A percentile compares a stretch with the other conserved stretches of the same genome.
These are phyloP conservation scores for Scenedesmus sp. DNA, from an alignment of 163 green algal species.

Conservation along the genomic window DNA sequence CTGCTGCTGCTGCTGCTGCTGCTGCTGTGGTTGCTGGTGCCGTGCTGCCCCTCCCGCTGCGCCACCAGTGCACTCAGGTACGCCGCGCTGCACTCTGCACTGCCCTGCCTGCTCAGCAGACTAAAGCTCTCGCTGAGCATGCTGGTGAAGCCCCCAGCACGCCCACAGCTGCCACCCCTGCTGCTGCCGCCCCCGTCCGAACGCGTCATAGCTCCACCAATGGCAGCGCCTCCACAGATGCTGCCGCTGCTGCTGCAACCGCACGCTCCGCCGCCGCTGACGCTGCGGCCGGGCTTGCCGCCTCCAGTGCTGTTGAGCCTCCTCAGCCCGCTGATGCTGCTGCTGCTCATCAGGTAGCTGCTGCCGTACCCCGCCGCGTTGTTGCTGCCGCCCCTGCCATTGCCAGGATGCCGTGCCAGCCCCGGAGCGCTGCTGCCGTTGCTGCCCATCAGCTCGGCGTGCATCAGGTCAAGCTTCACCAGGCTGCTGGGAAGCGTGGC, in stretches of 20 bases:
- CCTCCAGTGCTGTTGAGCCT: slow-evolving; percentile 10
- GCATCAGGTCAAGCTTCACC: slow-evolving; percentile 46
- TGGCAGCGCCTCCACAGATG: not conserved
- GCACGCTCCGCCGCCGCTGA: not conserved
- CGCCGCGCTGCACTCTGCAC: slow-evolving; percentile 28
- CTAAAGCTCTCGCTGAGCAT: slow-evolving; percentile 56
- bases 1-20: slow-evolving; percentile 19
- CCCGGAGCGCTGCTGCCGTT: slow-evolving; percentile 5
- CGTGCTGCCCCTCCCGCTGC: not conserved
- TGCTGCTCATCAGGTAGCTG: slow-evolving; percentile 16
- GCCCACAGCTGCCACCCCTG: not conserved
- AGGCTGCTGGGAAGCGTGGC: not conserved
- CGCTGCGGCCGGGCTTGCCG: slow-evolving; percentile 2
- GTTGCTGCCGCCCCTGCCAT: not conserved
- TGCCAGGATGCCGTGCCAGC: not conserved
- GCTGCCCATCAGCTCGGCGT: slow-evolving; percentile 44
- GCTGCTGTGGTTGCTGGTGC: not conserved
- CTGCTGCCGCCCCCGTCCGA: slow-evolving; percentile 15
- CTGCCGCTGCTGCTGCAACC: not conserved
- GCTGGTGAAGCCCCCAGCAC: slow-evolving; percentile 2
- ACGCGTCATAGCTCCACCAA: not conserved
- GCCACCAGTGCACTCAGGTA: not conserved
- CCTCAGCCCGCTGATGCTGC: not conserved
- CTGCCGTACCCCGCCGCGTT: not conserved
- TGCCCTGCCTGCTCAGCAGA: slow-evolving; percentile 40